Percentiles rank a stretch among this genome's conserved stretches.
Conservation (phyloP, 1,139 yeast genomes). For the Candida albicans region DNA sequence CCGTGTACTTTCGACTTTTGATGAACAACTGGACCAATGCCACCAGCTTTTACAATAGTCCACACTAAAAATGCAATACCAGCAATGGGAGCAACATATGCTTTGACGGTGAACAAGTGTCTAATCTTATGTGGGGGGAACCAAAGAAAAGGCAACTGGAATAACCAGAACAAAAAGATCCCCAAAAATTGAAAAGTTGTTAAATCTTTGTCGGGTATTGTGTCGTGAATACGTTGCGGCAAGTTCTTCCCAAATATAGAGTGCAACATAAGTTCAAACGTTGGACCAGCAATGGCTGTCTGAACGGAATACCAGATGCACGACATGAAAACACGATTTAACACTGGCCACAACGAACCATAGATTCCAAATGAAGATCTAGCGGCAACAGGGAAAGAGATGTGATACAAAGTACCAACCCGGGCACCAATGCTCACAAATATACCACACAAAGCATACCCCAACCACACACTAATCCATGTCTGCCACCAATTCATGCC, state of each 20-base stretch:
- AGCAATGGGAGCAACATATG: constrained; percentile 74
- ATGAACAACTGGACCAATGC: constrained; percentile 67
- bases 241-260: constrained; percentile 67
- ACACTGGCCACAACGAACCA: constrained; percentile 78
- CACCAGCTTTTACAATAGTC: constrained; percentile 75
- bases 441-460: constrained; percentile 59
- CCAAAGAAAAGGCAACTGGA: constrained; percentile 75
- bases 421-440: constrained; percentile 67
- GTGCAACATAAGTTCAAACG: constrained; percentile 70
- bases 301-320: constrained; percentile 86
- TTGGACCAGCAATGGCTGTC: constrained; percentile 78
- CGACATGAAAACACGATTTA: constrained; percentile 81
- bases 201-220: constrained; percentile 48
- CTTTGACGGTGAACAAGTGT: constrained; percentile 78
- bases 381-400: constrained; percentile 75
- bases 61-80: constrained; percentile 78
- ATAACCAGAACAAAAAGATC: constrained; percentile 77
- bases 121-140: constrained; percentile 80
- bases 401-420: constrained; percentile 71
- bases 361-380: constrained; percentile 76
- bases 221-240: constrained; percentile 42
- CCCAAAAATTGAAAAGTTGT: constrained; percentile 70
- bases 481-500: constrained; percentile 90
- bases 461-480: constrained; percentile 83
- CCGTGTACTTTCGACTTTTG: constrained; percentile 53